Percentiles rank a stretch among this genome's conserved stretches.
phyloP scores from a whole-genome alignment of 2,329 filamentous ascomycete genomes.

The Coniochaeta pulveracea region DNA sequence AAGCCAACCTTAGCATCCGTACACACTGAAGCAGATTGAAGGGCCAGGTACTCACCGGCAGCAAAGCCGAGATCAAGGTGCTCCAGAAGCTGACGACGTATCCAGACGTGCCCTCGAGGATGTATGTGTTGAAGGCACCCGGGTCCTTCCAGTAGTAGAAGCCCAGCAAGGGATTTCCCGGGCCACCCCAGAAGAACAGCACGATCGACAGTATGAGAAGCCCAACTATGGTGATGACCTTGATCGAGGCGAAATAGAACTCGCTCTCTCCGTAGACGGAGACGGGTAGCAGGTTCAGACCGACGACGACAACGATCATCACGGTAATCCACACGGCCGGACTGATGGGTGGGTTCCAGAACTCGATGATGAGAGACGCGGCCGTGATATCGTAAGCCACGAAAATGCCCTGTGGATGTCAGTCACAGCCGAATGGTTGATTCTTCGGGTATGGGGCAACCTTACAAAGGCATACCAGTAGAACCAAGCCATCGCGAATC shows the following conservation, averaged over 20 bases:
- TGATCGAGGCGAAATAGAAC: slow-evolving; percentile 31
- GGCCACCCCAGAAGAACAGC: slow-evolving; percentile 31
- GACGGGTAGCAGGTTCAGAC: slow-evolving; percentile 29
- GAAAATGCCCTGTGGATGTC: slow-evolving; percentile 34
- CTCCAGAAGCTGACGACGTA: slow-evolving; percentile 50
- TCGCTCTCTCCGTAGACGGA: slow-evolving; percentile 30
- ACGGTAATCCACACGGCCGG: slow-evolving; percentile 31
- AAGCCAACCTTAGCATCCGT: slow-evolving; percentile 51
- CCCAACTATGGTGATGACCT: slow-evolving; percentile 21
- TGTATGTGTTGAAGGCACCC: slow-evolving; percentile 41
- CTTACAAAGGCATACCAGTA: too few species aligned
- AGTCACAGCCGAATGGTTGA: too few species aligned
- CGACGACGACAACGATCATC: slow-evolving; percentile 28
- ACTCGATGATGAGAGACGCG: slow-evolving; percentile 34
- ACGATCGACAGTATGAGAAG: slow-evolving; percentile 26
- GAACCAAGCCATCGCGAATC: slow-evolving; percentile 33
- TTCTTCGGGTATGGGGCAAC: too few species aligned
- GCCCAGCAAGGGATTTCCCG: slow-evolving; percentile 21
- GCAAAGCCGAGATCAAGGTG: slow-evolving; percentile 47
- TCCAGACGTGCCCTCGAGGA: slow-evolving; percentile 34
- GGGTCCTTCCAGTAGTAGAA: slow-evolving; percentile 30
- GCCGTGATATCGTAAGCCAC: slow-evolving; percentile 41
- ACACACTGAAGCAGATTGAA: too few species aligned
- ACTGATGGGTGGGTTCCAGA: slow-evolving; percentile 33
- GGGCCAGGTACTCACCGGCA: too few species aligned